Conservation (phyloP, 768 basidiomycete species). For the Lentinula sp. region DNA sequence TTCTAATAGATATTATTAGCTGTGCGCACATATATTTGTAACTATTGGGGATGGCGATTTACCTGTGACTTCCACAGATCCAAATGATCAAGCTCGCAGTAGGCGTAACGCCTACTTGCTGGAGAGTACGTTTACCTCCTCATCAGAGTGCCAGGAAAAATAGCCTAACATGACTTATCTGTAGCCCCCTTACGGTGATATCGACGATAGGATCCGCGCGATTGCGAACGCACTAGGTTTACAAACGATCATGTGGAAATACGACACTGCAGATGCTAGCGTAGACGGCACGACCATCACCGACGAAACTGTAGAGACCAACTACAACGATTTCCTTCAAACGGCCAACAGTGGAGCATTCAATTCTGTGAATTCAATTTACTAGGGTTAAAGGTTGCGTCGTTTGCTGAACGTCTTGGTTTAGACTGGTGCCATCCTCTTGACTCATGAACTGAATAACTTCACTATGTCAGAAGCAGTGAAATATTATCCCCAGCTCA, state of each 20-base stretch:
- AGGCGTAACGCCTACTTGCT: slow-evolving; percentile 54
- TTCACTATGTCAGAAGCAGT: slow-evolving; percentile 57
- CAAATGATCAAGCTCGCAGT: slow-evolving; percentile 48
- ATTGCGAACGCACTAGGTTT: slow-evolving; percentile 65
- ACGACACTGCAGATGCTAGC: slow-evolving; percentile 51
- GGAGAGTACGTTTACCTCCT: slow-evolving; percentile 38
- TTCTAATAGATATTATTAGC: slow-evolving; percentile 22
- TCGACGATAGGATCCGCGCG: slow-evolving; percentile 71
- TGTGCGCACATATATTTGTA: not conserved
- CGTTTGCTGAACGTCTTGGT: slow-evolving; percentile 17
- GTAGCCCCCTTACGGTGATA: slow-evolving; percentile 60
- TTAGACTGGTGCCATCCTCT: slow-evolving; percentile 46
- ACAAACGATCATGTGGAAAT: slow-evolving; percentile 68
- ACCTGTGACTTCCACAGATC: slow-evolving; percentile 26
- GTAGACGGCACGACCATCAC: slow-evolving; percentile 19
- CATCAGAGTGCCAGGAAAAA: not conserved
- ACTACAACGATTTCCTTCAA: slow-evolving; percentile 49
- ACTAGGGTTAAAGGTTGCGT: slow-evolving; percentile 5
- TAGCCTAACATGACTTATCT: not conserved
- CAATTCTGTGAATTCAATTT: slow-evolving; percentile 21
- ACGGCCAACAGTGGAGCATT: slow-evolving; percentile 41
- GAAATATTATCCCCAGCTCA: slow-evolving; percentile 40
- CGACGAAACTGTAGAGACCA: slow-evolving; percentile 38
- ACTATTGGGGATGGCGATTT: not conserved
- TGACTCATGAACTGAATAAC: slow-evolving; percentile 56